phyloP scores from a whole-genome alignment of 768 basidiomycete species.

The Mycena olivaceomarginata region DNA sequence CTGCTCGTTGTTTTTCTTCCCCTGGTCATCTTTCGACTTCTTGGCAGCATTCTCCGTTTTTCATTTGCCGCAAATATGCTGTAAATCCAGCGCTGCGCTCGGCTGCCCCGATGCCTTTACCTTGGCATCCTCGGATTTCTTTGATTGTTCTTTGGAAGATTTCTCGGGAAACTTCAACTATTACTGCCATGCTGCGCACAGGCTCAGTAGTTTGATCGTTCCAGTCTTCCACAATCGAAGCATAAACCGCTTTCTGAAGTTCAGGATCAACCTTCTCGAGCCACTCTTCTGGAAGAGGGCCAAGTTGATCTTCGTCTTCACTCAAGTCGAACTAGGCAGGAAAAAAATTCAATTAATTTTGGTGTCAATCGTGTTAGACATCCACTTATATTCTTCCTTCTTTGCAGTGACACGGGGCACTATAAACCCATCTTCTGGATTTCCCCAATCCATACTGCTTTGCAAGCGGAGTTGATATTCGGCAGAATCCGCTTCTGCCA shows the following conservation, averaged over 20 bases:
- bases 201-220: not conserved
- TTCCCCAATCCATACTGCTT: not conserved
- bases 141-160: too few relatives aligned
- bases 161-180: constrained; percentile 22
- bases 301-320: constrained; percentile 23
- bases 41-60: not conserved
- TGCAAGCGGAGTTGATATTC: not conserved
- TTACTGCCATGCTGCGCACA: constrained; percentile 18
- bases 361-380: not conserved
- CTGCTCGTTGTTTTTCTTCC: not conserved
- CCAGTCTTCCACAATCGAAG: not conserved
- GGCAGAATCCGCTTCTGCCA: not conserved
- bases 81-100: constrained; percentile 24
- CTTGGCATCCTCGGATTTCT: not conserved
- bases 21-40: not conserved
- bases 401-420: not conserved
- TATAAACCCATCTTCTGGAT: not conserved
- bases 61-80: not conserved
- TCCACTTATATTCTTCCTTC: not conserved
- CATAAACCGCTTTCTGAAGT: not conserved
- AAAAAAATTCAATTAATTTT: constrained; percentile 20
- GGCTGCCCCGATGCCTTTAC: constrained; percentile 3
- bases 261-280: not conserved
- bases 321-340: constrained; percentile 34
- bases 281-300: constrained; percentile 14